phyloP scores from a whole-genome alignment of 768 basidiomycete genomes.

The Psilocybe cubensis region DNA sequence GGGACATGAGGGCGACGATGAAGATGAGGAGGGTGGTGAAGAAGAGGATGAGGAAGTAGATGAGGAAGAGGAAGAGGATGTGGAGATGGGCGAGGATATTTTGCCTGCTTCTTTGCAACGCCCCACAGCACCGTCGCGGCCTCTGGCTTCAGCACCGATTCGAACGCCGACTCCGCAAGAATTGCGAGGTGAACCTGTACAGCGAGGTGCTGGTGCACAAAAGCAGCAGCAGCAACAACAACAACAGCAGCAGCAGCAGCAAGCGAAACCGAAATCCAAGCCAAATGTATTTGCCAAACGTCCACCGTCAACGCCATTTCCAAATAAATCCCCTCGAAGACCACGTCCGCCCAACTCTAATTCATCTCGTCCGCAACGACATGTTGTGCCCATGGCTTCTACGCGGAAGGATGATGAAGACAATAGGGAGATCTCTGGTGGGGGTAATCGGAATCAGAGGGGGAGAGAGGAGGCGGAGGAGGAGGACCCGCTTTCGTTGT shows the following conservation, averaged over 20 bases:
- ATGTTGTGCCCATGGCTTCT: neutral
- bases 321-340: constrained; percentile 54
- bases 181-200: neutral
- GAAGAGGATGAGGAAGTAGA: neutral
- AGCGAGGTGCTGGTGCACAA: neutral
- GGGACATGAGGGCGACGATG: too few relatives aligned
- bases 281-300: constrained; percentile 58
- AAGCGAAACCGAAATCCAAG: constrained; percentile 9
- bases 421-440: constrained; percentile 24
- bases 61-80: constrained; percentile 2
- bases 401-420: constrained; percentile 15
- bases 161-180: neutral
- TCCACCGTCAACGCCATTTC: constrained; percentile 67
- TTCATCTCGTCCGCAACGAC: constrained; percentile 7
- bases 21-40: too few relatives aligned
- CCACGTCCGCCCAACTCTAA: constrained; percentile 51
- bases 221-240: constrained; percentile 1
- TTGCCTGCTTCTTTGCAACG: neutral
- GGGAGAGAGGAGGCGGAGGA: neutral
- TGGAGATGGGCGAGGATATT: neutral
- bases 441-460: neutral
- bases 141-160: neutral
- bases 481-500: constrained; percentile 39
- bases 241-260: neutral
- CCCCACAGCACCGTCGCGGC: too few relatives aligned